These are phyloP conservation scores for Phytopythium aichiense DNA, from an alignment of 352 stramenopile species.

Conservation along the genomic window DNA sequence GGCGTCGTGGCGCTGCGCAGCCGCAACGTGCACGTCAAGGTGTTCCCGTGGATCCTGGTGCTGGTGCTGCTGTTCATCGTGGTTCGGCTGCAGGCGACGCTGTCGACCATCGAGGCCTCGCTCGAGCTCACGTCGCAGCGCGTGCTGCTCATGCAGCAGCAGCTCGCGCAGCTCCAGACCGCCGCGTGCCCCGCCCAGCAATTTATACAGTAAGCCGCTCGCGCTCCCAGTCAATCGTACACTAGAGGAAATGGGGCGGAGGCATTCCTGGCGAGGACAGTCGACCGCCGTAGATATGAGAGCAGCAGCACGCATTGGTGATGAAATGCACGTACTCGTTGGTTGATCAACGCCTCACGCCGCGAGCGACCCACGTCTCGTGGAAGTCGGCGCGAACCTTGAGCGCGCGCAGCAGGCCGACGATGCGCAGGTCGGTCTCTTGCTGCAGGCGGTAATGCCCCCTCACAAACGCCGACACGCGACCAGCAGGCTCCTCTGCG, in stretches of 20 bases:
- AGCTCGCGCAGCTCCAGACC: conserved; percentile 16
- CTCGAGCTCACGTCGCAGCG: conserved; percentile 37
- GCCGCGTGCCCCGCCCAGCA: conserved; percentile 17
- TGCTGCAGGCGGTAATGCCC: conserved; percentile 16
- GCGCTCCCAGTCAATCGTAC: neutral
- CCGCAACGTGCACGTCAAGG: conserved; percentile 25
- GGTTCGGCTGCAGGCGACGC: conserved; percentile 46
- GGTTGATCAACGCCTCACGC: neutral
- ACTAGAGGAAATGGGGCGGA: neutral
- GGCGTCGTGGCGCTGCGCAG: conserved; percentile 6
- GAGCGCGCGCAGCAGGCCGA: conserved; percentile 22
- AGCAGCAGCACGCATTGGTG: neutral
- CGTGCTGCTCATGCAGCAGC: conserved; percentile 29
- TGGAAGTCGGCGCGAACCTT: conserved; percentile 46
- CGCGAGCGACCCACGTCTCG: conserved; percentile 23
- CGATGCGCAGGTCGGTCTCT: conserved; percentile 24
- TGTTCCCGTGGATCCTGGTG: conserved; percentile 72
- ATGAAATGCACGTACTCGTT: neutral
- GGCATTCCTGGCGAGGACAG: no score
- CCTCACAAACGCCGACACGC: neutral
- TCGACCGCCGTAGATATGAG: neutral
- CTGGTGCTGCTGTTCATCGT: conserved; percentile 59
- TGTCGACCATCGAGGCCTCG: conserved; percentile 57
- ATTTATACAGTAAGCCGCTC: conserved; percentile 3
- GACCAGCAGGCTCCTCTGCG: neutral